Conservation (phyloP, 371 early-diverging fungal species). For the Mortierella sp. region DNA sequence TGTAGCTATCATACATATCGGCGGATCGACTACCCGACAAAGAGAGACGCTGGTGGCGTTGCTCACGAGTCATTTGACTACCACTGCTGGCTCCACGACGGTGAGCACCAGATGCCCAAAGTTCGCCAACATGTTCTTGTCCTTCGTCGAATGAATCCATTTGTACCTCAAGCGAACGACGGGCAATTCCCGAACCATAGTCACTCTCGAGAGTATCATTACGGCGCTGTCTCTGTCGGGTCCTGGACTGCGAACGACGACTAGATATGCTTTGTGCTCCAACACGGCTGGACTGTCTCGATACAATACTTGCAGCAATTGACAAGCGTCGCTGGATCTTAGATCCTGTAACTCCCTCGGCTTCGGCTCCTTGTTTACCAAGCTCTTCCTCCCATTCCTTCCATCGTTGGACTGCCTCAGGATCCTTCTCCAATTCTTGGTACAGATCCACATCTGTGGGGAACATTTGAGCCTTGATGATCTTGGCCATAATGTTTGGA, state of each 20-base stretch:
- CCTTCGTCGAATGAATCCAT: slow-evolving; percentile 21
- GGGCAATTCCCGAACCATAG: not conserved
- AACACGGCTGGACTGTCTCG: slow-evolving; percentile 31
- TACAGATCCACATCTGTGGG: slow-evolving; percentile 61
- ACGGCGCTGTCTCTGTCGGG: slow-evolving; percentile 2
- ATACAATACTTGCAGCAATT: slow-evolving; percentile 54
- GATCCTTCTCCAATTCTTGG: slow-evolving; percentile 59
- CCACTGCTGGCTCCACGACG: slow-evolving; percentile 35
- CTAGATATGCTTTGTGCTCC: slow-evolving; percentile 26
- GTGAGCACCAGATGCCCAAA: slow-evolving; percentile 10
- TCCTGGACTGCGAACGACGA: slow-evolving; percentile 21
- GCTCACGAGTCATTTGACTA: slow-evolving; percentile 21
- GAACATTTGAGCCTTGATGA: slow-evolving; percentile 57
- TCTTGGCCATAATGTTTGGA: slow-evolving; percentile 59
- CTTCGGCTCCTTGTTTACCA: slow-evolving; percentile 49
- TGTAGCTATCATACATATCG: not conserved
- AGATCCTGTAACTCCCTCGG: slow-evolving; percentile 50
- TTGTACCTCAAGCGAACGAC: slow-evolving; percentile 27
- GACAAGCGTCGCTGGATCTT: slow-evolving; percentile 52
- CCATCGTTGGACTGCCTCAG: slow-evolving; percentile 53
- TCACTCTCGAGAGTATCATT: slow-evolving; percentile 15
- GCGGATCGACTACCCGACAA: not conserved
- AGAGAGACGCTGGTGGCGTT: slow-evolving; percentile 3
- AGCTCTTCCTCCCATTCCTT: slow-evolving; percentile 54
- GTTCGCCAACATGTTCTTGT: slow-evolving; percentile 23